phyloP scores from a whole-genome alignment of 2,329 filamentous ascomycete genomes.

The Venturia carpophila region DNA sequence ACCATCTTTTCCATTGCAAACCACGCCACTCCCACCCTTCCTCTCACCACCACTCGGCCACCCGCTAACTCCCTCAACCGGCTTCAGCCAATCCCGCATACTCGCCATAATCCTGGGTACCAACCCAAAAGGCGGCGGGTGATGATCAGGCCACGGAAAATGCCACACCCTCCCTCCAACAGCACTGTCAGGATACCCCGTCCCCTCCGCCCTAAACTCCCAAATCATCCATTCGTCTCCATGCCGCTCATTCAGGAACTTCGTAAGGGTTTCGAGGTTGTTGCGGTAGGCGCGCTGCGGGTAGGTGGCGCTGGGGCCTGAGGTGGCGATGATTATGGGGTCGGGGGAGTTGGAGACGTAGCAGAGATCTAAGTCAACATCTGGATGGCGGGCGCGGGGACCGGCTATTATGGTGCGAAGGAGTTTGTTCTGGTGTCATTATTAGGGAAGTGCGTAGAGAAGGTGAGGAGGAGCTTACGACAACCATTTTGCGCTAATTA shows the following conservation, averaged over 20 bases:
- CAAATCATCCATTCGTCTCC: conserved; percentile 84
- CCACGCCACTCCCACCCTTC: conserved; percentile 27
- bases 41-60: conserved; percentile 18
- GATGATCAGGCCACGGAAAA: conserved; percentile 95
- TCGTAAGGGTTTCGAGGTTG: conserved; percentile 76
- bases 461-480: background rate
- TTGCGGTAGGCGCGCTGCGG: conserved; percentile 91
- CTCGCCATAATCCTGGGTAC: conserved; percentile 83
- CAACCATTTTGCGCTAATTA: background rate
- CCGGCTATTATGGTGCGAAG: conserved; percentile 88
- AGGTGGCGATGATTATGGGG: conserved; percentile 58
- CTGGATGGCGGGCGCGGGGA: conserved; percentile 72
- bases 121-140: conserved; percentile 85
- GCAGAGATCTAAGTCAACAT: conserved; percentile 86
- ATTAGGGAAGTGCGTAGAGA: background rate
- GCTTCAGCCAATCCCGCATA: conserved; percentile 76
- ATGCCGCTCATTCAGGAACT: conserved; percentile 81
- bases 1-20: background rate
- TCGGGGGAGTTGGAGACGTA: conserved; percentile 71
- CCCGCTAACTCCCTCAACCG: conserved; percentile 8
- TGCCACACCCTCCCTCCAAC: conserved; percentile 81
- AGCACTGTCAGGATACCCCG: conserved; percentile 84
- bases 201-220: conserved; percentile 96
- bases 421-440: conserved; percentile 53
- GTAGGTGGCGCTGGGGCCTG: conserved; percentile 81